These are phyloP conservation scores for Thraustotheca clavata DNA, from an alignment of 352 stramenopile genomes.

Conservation along the genomic window DNA sequence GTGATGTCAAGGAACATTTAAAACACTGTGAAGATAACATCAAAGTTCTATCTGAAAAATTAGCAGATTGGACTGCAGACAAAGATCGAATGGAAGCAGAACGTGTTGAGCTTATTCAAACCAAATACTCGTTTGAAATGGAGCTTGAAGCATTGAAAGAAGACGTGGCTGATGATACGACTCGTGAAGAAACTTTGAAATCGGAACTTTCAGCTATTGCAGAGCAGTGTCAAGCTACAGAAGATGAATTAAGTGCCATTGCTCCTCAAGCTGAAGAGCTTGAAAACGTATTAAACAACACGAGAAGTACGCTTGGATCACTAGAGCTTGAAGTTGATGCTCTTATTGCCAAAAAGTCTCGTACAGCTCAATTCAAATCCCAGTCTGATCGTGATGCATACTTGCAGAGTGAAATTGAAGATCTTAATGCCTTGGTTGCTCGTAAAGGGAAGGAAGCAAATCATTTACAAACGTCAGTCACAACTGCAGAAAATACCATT, in stretches of 20 bases:
- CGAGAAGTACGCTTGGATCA: constrained; percentile 24
- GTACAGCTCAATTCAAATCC: constrained; percentile 91
- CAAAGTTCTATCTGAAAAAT: constrained; percentile 29
- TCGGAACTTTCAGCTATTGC: constrained; percentile 50
- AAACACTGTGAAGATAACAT: constrained; percentile 26
- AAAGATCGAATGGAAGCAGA: constrained; percentile 42
- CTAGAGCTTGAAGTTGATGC: constrained; percentile 45
- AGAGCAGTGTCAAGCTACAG: constrained; percentile 42
- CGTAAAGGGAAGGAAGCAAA: constrained; percentile 50
- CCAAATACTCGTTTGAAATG: constrained; percentile 69
- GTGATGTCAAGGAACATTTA: constrained; percentile 33
- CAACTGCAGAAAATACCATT: constrained; percentile 35
- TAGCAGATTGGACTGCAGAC: constrained; percentile 34
- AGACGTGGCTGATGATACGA: constrained; percentile 35
- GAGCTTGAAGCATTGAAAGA: constrained; percentile 72
- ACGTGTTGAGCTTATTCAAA: constrained; percentile 67
- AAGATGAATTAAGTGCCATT: constrained; percentile 41
- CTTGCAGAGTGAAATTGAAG: constrained; percentile 49
- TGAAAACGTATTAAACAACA: constrained; percentile 44
- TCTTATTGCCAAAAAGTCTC: constrained; percentile 94
- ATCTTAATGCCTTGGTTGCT: constrained; percentile 48
- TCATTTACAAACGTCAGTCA: constrained; percentile 33
- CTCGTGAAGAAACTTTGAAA: constrained; percentile 34
- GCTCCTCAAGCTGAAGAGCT: constrained; percentile 44
- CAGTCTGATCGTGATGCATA: constrained; percentile 90